Base-by-base conservation (phyloP, 1,139 yeast genomes). In the Trichomonascaceae sp. region DNA sequence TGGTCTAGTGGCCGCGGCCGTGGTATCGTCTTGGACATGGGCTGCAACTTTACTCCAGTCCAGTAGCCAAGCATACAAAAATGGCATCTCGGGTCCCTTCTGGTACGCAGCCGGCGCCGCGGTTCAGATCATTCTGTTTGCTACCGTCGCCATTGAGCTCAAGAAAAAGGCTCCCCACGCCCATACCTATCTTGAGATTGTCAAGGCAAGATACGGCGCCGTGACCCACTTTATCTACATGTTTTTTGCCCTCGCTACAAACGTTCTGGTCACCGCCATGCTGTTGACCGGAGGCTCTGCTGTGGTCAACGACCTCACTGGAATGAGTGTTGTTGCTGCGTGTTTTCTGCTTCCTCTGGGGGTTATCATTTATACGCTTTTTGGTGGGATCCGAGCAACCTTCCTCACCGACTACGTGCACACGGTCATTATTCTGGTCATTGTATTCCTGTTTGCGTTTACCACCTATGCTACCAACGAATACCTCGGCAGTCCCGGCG, bases 21-120 rank as follows among this genome's bases (percentile, higher is more conserved):
- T 84, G 27, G 93, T 82, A 5, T 74, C 85, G 16, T 76, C 89
- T 8, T 85, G 95, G 95, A 84, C 94, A 4, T 84, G 94, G 94
- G 85, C 89, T 30, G 89, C 93, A 2, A 81, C 93, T 2, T 59
- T 82, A 31, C 65, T 81, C 23, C 78, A 80, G 23, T 75, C 85
- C 1, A 72, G 87, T 1, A 60, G 87, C n/a, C 82, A 77, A 54
- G 81, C 80, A 15, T 80, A 78, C 56, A 67, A 68, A 38, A 74
- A 79, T 45, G 94, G 94, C 47, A 69, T 84, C 29, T 66, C 76
- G 23, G 92, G 89, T 26, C 76, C 82, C 1, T 73, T 68, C 48
- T 74, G 73, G 57, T 80, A 80, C 50, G 89, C 84, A 4, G 66
- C 79, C 2, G 92, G 89, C 46, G 89, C 85, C 4, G 60, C 71